Percentiles rank a stretch among this genome's conserved stretches.
Evolutionary conservation across 148 eudicot genomes (phyloP).

Genomic region (Rhododendron williamsianum): DNA sequence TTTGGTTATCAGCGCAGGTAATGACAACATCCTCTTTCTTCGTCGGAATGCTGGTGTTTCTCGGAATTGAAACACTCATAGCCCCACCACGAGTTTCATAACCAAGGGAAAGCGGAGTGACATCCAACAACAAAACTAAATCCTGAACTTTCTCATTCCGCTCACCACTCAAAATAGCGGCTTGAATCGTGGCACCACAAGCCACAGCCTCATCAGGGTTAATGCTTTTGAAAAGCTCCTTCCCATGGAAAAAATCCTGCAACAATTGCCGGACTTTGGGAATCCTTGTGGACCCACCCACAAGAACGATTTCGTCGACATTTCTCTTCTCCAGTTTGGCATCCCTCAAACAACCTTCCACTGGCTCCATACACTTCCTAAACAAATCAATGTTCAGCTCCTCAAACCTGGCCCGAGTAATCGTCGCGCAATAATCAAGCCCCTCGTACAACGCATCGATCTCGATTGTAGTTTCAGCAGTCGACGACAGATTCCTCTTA

Average conservation of each 20-base stretch:
- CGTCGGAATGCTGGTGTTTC: no score
- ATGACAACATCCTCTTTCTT: no score
- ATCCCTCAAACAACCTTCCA: slow-evolving; percentile 7
- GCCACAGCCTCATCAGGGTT: slow-evolving; percentile 9
- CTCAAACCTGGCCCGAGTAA: slow-evolving; percentile 1
- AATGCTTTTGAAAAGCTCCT: slow-evolving; percentile 5
- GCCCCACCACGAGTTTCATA: no score
- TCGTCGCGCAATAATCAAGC: background rate
- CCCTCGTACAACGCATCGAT: background rate
- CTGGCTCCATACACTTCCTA: slow-evolving; percentile 1
- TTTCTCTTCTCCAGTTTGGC: background rate
- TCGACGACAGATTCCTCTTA: background rate
- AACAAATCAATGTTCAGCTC: background rate
- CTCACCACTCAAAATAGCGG: background rate
- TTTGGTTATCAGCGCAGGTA: background rate
- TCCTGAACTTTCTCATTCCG: no score
- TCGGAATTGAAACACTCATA: no score
- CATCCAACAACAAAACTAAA: no score
- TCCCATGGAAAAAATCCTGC: background rate
- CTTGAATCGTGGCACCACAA: background rate
- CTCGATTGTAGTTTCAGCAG: background rate
- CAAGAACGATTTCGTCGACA: background rate
- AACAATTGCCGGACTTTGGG: background rate
- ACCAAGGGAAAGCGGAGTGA: no score
- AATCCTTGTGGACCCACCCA: background rate